Evolutionary conservation across 305 asterid species (phyloP), one percentile per base, ranked within the genome.

Genomic region (Fraxinus floribunda): DNA sequence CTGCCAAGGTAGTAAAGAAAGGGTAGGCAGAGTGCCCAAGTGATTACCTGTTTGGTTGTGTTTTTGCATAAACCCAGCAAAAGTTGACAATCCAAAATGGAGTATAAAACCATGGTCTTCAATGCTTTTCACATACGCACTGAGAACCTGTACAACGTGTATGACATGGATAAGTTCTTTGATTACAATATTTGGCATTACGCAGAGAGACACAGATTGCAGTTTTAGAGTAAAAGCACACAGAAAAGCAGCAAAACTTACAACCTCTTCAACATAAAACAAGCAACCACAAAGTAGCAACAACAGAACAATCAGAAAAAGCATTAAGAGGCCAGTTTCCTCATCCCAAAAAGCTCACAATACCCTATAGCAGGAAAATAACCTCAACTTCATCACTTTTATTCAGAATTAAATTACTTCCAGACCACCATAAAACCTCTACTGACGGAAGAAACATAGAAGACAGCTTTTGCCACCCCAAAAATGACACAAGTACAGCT

Each of bases 101-200:
- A 96, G 95, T 34, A 93, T 89, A 85, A 90, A 94, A 66, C 99
- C 99, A 86, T 93, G 99, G 89, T 96, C 99, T 90, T 96, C 99
- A 77, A 90, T 85, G 92, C 98, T 94, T 89, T 91, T 93, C 76
- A 92, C 90, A 44, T 92, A 92, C 3, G 98, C 97, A 86, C 91
- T 91, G 49, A 96, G 94, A 84, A 96, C 95, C 98, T 96, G 92
- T 77, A 84, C 46, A 83, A 74, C 80, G 79, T 70, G 79, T 34
- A 82, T 79, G 78, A 62, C 75, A 80, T 78, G 49, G 68, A 79
- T 75, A 34, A 39, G 16, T 22, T 76, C 57, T 44, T 76, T 70
- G 84, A 75, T 70, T 15, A 78, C 77, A 79, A 83, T 11, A n/a
- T 7, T 34, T 18, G 18, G 18, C 44, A 81, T 35, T 26, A 79